phyloP scores from a whole-genome alignment of 169 alveolate genomes.

The Plasmodium gaboni region DNA sequence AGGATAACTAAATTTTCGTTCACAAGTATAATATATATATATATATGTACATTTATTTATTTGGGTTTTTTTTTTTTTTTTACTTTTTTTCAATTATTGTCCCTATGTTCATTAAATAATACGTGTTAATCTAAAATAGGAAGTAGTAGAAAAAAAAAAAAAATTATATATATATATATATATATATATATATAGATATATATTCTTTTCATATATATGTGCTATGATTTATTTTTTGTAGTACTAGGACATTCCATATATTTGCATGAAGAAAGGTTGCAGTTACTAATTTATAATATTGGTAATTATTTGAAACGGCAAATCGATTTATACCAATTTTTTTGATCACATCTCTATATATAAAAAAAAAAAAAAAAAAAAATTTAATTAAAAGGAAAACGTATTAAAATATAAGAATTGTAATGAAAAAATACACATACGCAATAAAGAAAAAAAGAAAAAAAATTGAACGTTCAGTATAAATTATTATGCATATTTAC shows the following conservation, averaged over 20 bases:
- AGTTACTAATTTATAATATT: slow-evolving; percentile 25
- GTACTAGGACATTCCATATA: slow-evolving; percentile 45
- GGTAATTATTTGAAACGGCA: slow-evolving; percentile 20
- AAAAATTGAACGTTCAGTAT: too few relatives aligned
- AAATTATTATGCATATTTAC: neutral
- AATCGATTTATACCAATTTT: slow-evolving; percentile 20
- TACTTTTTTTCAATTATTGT: slow-evolving; percentile 44
- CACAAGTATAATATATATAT: too few relatives aligned
- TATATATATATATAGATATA: neutral
- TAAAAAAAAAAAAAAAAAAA: neutral
- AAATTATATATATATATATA: neutral
- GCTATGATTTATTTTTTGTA: too few relatives aligned
- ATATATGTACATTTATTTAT: too few relatives aligned
- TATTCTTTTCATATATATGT: neutral
- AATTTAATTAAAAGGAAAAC: neutral
- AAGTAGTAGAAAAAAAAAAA: neutral
- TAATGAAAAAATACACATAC: too few relatives aligned
- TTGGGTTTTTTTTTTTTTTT: neutral
- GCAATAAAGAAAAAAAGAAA: neutral
- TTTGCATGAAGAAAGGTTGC: slow-evolving; percentile 43
- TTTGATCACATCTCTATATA: slow-evolving; percentile 20
- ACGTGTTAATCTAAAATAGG: slow-evolving; percentile 33
- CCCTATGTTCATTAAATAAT: slow-evolving; percentile 55
- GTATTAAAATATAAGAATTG: too few relatives aligned
- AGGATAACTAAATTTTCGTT: neutral